Percentiles rank a stretch among this genome's conserved stretches.
Evolutionary conservation across 1,139 yeast genomes (phyloP).

Genomic region (Zygosaccharomyces pseudobailii): DNA sequence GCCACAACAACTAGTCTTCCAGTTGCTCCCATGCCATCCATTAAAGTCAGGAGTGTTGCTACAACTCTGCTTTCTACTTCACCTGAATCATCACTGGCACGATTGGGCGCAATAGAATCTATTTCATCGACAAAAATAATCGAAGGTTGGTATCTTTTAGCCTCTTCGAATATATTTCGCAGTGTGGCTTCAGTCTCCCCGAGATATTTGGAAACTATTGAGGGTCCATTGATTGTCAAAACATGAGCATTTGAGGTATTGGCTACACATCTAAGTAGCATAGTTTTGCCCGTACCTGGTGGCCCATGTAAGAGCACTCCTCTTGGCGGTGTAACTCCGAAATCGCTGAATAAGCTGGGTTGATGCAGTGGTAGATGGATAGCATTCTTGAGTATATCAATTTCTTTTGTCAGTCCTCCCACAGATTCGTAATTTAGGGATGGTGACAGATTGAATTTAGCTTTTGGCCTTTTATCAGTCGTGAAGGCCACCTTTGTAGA

Average conservation of each 20-base stretch:
- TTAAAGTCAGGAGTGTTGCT: constrained; percentile 77
- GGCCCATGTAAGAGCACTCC: constrained; percentile 92
- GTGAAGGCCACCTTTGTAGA: constrained; percentile 35
- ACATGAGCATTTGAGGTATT: constrained; percentile 70
- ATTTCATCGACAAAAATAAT: constrained; percentile 87
- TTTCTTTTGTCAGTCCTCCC: constrained; percentile 75
- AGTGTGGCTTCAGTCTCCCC: constrained; percentile 91
- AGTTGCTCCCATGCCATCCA: constrained; percentile 80
- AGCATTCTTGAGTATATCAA: constrained; percentile 56
- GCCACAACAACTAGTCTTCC: constrained; percentile 74
- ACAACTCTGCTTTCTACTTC: constrained; percentile 88
- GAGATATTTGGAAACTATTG: constrained; percentile 83
- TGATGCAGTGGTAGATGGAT: constrained; percentile 76
- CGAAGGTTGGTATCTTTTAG: constrained; percentile 77
- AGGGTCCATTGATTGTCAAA: constrained; percentile 81
- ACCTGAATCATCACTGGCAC: constrained; percentile 79
- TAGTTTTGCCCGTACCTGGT: constrained; percentile 96
- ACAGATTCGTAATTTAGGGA: constrained; percentile 47
- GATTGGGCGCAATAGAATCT: constrained; percentile 81
- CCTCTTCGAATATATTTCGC: constrained; percentile 79
- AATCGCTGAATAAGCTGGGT: constrained; percentile 71
- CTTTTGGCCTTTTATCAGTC: constrained; percentile 19
- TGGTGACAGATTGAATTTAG: constrained; percentile 39
- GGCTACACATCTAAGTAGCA: constrained; percentile 80
- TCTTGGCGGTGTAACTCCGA: constrained; percentile 87